Evolutionary conservation across 148 eudicot species (phyloP).

Genomic region (Vaccinium vitisidaea): DNA sequence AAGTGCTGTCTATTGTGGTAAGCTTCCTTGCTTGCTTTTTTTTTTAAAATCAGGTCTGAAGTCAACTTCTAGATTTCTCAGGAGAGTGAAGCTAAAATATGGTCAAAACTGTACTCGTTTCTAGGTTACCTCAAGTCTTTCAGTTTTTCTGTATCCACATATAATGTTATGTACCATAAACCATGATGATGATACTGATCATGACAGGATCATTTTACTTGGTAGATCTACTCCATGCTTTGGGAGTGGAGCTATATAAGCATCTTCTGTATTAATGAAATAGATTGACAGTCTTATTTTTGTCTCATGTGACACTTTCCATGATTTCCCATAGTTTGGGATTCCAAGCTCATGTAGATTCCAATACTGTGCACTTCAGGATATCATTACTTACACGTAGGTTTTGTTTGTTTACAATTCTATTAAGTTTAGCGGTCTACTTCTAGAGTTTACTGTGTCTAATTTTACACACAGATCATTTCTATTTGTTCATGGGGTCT

Average conservation of each 20-base stretch:
- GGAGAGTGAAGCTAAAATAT: not conserved
- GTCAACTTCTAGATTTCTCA: not conserved
- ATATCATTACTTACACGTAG: not conserved
- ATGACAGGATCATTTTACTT: not conserved
- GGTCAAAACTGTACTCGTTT: not conserved
- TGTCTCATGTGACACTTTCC: not conserved
- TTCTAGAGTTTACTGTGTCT: not conserved
- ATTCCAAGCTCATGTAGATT: slow-evolving; percentile 5
- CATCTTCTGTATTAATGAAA: not conserved
- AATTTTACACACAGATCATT: not conserved
- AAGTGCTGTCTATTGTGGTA: slow-evolving; percentile 97
- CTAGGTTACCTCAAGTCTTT: not conserved
- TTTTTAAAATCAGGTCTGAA: not conserved
- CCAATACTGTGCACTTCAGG: not conserved
- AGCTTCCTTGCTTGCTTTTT: slow-evolving; percentile 9
- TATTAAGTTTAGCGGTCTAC: not conserved
- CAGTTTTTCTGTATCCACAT: slow-evolving; percentile 1
- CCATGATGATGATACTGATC: not conserved
- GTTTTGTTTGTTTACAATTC: not conserved
- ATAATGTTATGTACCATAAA: not conserved
- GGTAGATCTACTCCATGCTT: slow-evolving; percentile 6
- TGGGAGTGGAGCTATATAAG: not conserved
- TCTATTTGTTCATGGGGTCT: not conserved
- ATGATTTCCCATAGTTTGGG: not conserved
- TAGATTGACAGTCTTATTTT: not conserved